These are phyloP conservation scores for Ascochyta clinopodiicola DNA, from an alignment of 2,329 filamentous ascomycete genomes.

Conservation along the genomic window DNA sequence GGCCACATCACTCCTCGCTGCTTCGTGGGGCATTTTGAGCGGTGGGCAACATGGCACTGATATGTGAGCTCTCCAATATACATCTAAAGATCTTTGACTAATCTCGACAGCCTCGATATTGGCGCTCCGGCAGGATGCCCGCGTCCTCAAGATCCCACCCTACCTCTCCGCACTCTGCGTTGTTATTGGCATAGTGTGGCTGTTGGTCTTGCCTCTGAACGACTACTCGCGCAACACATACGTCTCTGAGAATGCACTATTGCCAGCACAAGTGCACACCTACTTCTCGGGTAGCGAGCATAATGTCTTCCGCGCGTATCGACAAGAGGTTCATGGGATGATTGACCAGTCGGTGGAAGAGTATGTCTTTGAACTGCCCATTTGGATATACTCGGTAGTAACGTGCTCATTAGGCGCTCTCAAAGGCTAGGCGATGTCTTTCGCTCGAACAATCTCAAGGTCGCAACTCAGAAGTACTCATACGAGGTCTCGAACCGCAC, in stretches of 20 bases:
- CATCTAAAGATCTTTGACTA: constrained; percentile 11
- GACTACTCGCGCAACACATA: constrained; percentile 92
- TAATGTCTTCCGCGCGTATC: constrained; percentile 89
- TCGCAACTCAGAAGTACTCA: constrained; percentile 84
- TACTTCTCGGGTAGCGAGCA: constrained; percentile 98
- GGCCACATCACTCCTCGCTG: constrained; percentile 9
- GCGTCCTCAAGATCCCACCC: constrained; percentile 81
- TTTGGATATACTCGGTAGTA: too few species aligned
- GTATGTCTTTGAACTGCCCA: constrained; percentile 30
- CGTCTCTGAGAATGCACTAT: constrained; percentile 94
- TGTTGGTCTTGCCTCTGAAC: constrained; percentile 86
- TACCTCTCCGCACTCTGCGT: constrained; percentile 88
- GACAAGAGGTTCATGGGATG: constrained; percentile 77
- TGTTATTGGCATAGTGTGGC: constrained; percentile 84
- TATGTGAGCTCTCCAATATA: constrained; percentile 33
- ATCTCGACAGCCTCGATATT: constrained; percentile 60
- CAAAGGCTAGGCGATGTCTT: constrained; percentile 78
- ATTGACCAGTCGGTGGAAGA: constrained; percentile 51
- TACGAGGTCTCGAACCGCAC: constrained; percentile 79
- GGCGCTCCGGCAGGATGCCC: constrained; percentile 78
- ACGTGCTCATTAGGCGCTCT: constrained; percentile 59
- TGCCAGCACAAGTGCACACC: constrained; percentile 95
- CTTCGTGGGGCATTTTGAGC: constrained; percentile 14
- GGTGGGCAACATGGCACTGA: constrained; percentile 41
- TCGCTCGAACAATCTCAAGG: constrained; percentile 80